Evolutionary conservation across 441 rosid species (phyloP), one percentile per base, ranked within the genome.

Genomic region (Metrosideros polymorpha): DNA sequence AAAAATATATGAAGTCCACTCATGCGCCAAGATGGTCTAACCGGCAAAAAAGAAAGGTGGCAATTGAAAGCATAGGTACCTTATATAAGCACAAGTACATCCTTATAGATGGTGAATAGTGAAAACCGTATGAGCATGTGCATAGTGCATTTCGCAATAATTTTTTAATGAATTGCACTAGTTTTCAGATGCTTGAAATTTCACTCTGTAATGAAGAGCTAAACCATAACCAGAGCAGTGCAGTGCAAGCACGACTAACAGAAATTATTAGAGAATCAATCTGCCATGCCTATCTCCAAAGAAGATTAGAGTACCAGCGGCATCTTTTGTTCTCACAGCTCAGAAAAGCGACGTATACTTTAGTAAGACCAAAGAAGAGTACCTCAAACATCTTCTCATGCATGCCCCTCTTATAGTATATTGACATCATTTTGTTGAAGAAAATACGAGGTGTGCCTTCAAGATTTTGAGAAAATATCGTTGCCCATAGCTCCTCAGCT

Each of bases 311-410:
- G 25, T 35, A 71, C 79, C 47, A 39, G 39, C 13, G 5, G 47
- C 79, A 71, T 35, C 79, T 71, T 71, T 71, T 35, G 15, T 71
- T 35, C 79, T 71, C 47, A 32, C 1, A 63, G 43, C 24, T 32
- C 42, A 71, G 25, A 6, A 71, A 35, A 35, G 15, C 10, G 79
- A 22, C 8, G 7, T 19, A 2, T 9, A 19, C 77, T 59, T 75
- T 30, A n/a, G 82, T 14, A 83, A 50, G 39, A 86, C 77, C 66
- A 84, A 55, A 55, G 53, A 85, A 75, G 27, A 85, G 25, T 94
- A 96, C 98, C 97, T 96, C 99, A 63, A 96, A 92, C 93, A 98
- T 90, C 89, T 95, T 93, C 9, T 95, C 97, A 85, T 95, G 92
- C 99, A 98, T 94, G 51, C 89, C 97, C 91, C 93, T 91, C 85